Conservation (phyloP, 2,329 filamentous ascomycete species). For the Nemania sp. region DNA sequence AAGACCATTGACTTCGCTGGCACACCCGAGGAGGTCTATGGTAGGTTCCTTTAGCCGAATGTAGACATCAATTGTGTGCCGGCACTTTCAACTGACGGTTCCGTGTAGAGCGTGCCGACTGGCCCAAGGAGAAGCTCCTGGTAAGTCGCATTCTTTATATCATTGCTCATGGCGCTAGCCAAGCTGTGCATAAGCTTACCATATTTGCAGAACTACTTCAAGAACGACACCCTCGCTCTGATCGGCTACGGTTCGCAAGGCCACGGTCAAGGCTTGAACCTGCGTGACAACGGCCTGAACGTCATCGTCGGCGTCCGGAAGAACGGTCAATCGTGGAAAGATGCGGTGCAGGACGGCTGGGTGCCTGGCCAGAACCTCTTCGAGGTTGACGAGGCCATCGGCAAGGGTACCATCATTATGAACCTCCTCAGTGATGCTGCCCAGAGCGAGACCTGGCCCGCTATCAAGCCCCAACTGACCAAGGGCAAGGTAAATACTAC, state of each 20-base stretch:
- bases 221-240: constrained; percentile 97
- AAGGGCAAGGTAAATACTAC: constrained; percentile 83
- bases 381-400: constrained; percentile 95
- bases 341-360: constrained; percentile 96
- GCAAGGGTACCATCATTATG: constrained; percentile 94
- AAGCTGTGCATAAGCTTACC: constrained; percentile 24
- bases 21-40: constrained; percentile 90
- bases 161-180: not conserved
- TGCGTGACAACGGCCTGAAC: constrained; percentile 99
- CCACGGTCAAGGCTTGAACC: constrained; percentile 98
- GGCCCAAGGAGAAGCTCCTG: constrained; percentile 97
- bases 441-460: constrained; percentile 98
- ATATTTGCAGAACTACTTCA: constrained; percentile 85
- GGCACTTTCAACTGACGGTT: constrained; percentile 32
- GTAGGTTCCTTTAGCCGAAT: constrained; percentile 53
- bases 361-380: constrained; percentile 98
- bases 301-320: constrained; percentile 99
- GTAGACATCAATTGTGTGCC: not conserved
- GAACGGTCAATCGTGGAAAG: constrained; percentile 97
- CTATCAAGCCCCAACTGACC: constrained; percentile 95
- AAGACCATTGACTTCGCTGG: constrained; percentile 99
- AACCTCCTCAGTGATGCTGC: constrained; percentile 98
- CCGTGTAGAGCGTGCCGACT: constrained; percentile 85
- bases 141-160: constrained; percentile 59
- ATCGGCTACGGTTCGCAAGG: constrained; percentile 98